A percentile compares a stretch with the other conserved stretches of the same genome.
phyloP scores from a whole-genome alignment of 2,329 filamentous ascomycete species.

The Zymoseptoria passerinii region DNA sequence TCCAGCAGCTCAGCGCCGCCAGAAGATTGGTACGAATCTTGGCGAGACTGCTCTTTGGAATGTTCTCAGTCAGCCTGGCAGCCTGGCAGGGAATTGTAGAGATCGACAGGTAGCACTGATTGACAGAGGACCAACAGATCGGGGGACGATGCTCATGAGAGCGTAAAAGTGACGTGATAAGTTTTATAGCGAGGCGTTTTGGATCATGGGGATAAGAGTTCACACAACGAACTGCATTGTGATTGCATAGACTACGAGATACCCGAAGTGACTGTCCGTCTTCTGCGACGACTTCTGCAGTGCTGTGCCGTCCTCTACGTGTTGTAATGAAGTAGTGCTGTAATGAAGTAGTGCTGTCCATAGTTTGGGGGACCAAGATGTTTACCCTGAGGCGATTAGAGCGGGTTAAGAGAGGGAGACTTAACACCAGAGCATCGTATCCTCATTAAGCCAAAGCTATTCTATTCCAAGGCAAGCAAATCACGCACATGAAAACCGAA shows the following conservation, averaged over 20 bases:
- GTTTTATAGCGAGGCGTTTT: constrained; percentile 13
- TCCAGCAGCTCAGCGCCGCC: background rate
- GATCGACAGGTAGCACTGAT: background rate
- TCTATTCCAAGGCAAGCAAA: background rate
- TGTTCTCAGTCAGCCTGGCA: background rate
- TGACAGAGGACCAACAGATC: too few relatives aligned
- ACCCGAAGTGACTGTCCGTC: constrained; percentile 5
- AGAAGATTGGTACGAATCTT: background rate
- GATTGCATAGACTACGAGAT: constrained; percentile 16
- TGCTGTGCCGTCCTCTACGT: too few relatives aligned
- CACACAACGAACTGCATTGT: constrained; percentile 1
- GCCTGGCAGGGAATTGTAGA: background rate
- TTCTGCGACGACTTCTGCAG: background rate
- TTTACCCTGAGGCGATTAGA: too few relatives aligned
- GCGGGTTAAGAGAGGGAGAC: too few relatives aligned
- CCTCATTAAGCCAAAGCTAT: background rate
- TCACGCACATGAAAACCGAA: background rate
- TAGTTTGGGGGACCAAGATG: too few relatives aligned
- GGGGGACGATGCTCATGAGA: background rate
- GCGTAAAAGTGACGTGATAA: background rate
- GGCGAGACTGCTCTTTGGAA: too few relatives aligned
- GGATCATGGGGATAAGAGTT: constrained; percentile 2
- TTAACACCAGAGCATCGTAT: background rate
- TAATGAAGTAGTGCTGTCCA: too few relatives aligned
- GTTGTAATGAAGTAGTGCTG: too few relatives aligned